These are phyloP conservation scores for Coelastrella sp. DNA, from an alignment of 139 green algal species.

Conservation along the genomic window DNA sequence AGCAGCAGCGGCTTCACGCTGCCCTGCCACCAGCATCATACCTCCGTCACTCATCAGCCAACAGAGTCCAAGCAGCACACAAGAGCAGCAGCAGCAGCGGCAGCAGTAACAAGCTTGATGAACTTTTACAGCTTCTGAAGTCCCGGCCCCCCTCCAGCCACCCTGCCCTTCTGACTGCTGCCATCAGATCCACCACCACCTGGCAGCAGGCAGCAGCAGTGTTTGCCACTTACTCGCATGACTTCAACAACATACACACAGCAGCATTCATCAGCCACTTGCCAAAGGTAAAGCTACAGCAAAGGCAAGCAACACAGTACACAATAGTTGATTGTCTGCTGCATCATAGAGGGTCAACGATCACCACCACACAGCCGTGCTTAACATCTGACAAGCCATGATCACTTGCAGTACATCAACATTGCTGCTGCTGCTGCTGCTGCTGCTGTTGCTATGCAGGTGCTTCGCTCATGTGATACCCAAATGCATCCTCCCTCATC, in stretches of 20 bases:
- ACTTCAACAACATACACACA: slow-evolving; percentile 34
- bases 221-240: not conserved
- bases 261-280: slow-evolving; percentile 41
- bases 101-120: not conserved
- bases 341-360: too few relatives aligned
- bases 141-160: not conserved
- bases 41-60: too few relatives aligned
- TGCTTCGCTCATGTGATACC: slow-evolving; percentile 2
- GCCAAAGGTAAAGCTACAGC: not conserved
- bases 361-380: too few relatives aligned
- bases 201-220: slow-evolving; percentile 25
- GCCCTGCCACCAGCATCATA: too few relatives aligned
- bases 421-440: not conserved
- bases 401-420: too few relatives aligned
- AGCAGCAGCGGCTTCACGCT: too few relatives aligned
- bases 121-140: slow-evolving; percentile 17
- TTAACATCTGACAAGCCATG: too few relatives aligned
- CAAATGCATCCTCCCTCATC: not conserved
- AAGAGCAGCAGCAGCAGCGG: not conserved
- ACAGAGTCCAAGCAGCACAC: not conserved
- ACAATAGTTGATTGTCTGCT: too few relatives aligned
- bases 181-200: slow-evolving; percentile 20
- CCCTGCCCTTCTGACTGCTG: slow-evolving; percentile 22
- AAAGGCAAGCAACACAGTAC: too few relatives aligned
- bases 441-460: not conserved